Percentiles rank a stretch among this genome's conserved stretches.
Evolutionary conservation across 2,329 filamentous ascomycete species (phyloP).

Genomic region (Chaetomiaceae sp.): DNA sequence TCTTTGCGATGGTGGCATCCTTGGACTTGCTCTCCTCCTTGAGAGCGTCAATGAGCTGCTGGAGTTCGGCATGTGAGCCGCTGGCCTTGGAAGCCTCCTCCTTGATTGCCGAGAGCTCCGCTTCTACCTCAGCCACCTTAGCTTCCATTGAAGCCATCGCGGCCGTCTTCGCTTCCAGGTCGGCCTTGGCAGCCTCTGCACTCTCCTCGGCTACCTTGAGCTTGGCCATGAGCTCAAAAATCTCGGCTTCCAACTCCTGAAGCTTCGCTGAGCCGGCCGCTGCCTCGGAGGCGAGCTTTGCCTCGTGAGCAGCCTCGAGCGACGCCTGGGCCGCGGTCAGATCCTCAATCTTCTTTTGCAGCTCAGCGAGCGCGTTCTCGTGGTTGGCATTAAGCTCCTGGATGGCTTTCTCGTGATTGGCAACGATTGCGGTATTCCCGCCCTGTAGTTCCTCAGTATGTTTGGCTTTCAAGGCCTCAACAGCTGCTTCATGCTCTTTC

Average conservation of each 20-base stretch:
- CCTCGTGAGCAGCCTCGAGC: conserved; percentile 42
- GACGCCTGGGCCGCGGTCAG: conserved; percentile 45
- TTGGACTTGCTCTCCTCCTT: conserved; percentile 34
- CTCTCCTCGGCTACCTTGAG: conserved; percentile 46
- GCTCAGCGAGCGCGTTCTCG: conserved; percentile 42
- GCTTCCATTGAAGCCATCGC: conserved; percentile 39
- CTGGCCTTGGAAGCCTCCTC: conserved; percentile 40
- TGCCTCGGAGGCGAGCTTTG: conserved; percentile 42
- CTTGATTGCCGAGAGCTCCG: conserved; percentile 44
- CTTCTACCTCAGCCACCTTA: conserved; percentile 41
- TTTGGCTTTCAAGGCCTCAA: conserved; percentile 50
- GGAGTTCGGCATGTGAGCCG: conserved; percentile 44
- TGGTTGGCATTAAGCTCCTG: conserved; percentile 49
- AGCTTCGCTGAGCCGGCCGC: conserved; percentile 44
- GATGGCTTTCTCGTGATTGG: conserved; percentile 47
- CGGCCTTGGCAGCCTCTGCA: conserved; percentile 39
- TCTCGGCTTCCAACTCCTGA: conserved; percentile 48
- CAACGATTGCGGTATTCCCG: conserved; percentile 41
- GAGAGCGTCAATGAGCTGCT: conserved; percentile 46
- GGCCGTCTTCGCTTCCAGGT: conserved; percentile 41
- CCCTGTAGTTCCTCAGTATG: conserved; percentile 49
- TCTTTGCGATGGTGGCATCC: conserved; percentile 46
- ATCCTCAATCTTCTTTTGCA: conserved; percentile 54
- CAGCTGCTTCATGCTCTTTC: conserved; percentile 46
- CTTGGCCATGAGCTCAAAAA: conserved; percentile 47